phyloP scores from a whole-genome alignment of 208 protist species.

The Crithidia sp. region DNA sequence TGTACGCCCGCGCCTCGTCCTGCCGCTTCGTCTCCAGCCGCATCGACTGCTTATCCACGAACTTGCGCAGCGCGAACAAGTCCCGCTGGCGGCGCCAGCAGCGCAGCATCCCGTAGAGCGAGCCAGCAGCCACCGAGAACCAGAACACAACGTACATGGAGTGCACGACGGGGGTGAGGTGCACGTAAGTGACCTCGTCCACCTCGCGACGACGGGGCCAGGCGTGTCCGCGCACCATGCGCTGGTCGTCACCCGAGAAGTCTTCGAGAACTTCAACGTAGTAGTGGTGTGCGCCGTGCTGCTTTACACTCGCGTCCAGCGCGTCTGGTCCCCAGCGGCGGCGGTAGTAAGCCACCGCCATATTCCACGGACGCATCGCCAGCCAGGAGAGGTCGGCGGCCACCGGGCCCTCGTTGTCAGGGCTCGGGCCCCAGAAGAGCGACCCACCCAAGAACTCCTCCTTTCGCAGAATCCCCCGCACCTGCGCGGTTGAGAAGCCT shows the following conservation, averaged over 20 bases:
- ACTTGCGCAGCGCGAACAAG: constrained; percentile 69
- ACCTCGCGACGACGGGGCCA: constrained; percentile 78
- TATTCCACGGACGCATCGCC: constrained; percentile 81
- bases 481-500: constrained; percentile 50
- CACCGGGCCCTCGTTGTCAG: constrained; percentile 74
- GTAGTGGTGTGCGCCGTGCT: constrained; percentile 81
- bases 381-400: constrained; percentile 81
- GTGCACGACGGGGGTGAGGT: constrained; percentile 85
- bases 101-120: constrained; percentile 76
- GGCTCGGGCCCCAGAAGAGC: constrained; percentile 55
- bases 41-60: constrained; percentile 46
- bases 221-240: constrained; percentile 73
- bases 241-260: constrained; percentile 89
- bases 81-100: constrained; percentile 81
- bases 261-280: constrained; percentile 89
- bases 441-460: constrained; percentile 78
- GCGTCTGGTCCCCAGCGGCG: constrained; percentile 57
- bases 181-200: constrained; percentile 87
- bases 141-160: constrained; percentile 90
- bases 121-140: constrained; percentile 78
- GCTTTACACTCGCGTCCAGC: constrained; percentile 32
- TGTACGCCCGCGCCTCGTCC: constrained; percentile 73
- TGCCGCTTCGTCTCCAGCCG: constrained; percentile 66
- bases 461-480: constrained; percentile 75
- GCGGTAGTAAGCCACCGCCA: constrained; percentile 73